phyloP scores from a whole-genome alignment of 768 basidiomycete genomes.

The Psilocybe sp. region DNA sequence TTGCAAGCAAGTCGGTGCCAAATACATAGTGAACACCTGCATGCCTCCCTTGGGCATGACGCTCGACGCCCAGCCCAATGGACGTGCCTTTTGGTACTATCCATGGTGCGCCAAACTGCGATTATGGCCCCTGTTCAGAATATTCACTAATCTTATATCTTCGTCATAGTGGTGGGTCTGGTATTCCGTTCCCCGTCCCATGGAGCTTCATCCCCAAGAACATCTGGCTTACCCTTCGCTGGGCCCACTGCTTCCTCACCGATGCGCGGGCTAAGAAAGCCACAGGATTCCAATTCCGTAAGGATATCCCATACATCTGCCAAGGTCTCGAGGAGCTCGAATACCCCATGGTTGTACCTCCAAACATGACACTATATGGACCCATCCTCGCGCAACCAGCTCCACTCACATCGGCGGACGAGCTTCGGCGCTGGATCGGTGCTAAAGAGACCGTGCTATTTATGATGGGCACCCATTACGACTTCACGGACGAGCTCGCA shows the following conservation, averaged over 20 bases:
- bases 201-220: conserved; percentile 1
- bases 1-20: conserved; percentile 1
- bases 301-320: conserved; percentile 1
- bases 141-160: background rate
- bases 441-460: background rate
- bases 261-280: background rate
- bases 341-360: background rate
- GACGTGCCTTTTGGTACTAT: conserved; percentile 1
- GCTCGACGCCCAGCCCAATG: conserved; percentile 1
- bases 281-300: background rate
- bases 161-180: background rate
- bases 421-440: background rate
- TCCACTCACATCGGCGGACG: background rate
- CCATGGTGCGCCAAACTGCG: background rate
- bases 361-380: conserved; percentile 2
- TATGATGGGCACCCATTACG: conserved; percentile 1
- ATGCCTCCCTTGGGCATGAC: conserved; percentile 2
- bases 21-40: conserved; percentile 2
- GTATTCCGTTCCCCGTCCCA: background rate
- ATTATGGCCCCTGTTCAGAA: background rate
- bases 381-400: background rate
- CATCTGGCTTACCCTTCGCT: background rate
- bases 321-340: conserved; percentile 1
- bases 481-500: background rate
- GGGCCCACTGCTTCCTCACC: background rate